These are phyloP conservation scores for Neurospora sp. DNA, from an alignment of 495 filamentous ascomycete genomes.

Conservation along the genomic window DNA sequence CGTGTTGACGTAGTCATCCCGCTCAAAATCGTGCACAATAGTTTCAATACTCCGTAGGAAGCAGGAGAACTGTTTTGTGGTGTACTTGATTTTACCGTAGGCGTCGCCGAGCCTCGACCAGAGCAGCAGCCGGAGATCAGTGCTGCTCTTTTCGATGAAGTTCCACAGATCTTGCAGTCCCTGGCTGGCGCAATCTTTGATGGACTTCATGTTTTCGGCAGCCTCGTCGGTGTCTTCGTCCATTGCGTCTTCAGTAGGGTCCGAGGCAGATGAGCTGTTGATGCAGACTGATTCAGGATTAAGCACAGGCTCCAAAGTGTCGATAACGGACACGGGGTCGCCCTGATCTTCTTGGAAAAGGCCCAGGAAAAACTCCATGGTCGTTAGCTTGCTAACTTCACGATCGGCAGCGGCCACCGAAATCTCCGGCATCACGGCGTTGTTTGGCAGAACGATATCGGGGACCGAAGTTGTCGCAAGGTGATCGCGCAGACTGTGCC, in stretches of 20 bases:
- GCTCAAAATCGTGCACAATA: constrained; percentile 62
- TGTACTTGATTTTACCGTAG: constrained; percentile 72
- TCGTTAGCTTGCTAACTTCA: constrained; percentile 84
- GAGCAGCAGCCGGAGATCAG: constrained; percentile 71
- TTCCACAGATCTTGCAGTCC: constrained; percentile 64
- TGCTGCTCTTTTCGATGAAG: constrained; percentile 70
- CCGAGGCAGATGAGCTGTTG: constrained; percentile 6
- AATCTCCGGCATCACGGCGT: constrained; percentile 79
- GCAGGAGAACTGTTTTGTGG: constrained; percentile 78
- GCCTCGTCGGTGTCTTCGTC: constrained; percentile 2
- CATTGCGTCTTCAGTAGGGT: background rate
- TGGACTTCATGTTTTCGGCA: constrained; percentile 16
- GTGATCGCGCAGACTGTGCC: constrained; percentile 52
- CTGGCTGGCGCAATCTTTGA: constrained; percentile 34
- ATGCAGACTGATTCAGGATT: constrained; percentile 54
- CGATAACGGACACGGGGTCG: constrained; percentile 73
- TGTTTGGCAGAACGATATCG: constrained; percentile 67
- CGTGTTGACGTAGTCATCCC: constrained; percentile 49
- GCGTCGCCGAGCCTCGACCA: constrained; percentile 84
- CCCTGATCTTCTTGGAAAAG: constrained; percentile 60
- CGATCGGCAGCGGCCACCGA: constrained; percentile 71
- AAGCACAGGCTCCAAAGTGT: constrained; percentile 85
- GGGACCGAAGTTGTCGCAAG: constrained; percentile 26
- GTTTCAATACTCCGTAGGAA: constrained; percentile 75
- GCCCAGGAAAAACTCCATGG: constrained; percentile 88